Conservation (phyloP, 768 basidiomycete genomes). For the Trametes cingulata region DNA sequence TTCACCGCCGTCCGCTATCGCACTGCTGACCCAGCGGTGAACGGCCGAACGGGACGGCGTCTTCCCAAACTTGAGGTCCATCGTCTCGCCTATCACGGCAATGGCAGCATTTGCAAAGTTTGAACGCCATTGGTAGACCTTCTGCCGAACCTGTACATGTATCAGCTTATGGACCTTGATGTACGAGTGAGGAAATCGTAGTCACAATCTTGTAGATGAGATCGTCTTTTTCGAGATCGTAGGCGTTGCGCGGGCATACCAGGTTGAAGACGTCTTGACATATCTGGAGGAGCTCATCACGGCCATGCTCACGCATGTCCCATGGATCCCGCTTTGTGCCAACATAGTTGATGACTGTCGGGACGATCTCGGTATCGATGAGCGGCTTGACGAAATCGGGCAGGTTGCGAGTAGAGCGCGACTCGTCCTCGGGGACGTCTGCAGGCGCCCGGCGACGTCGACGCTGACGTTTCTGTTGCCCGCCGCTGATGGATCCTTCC, state of each 20-base stretch:
- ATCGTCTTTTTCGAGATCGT: too few species aligned
- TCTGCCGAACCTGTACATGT: not conserved
- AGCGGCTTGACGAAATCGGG: not conserved
- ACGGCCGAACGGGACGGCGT: not conserved
- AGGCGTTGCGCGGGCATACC: not conserved
- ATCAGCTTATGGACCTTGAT: too few species aligned
- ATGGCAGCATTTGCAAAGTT: not conserved
- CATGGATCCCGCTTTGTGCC: not conserved
- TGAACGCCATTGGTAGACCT: not conserved
- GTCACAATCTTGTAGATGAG: too few species aligned
- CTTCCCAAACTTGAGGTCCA: not conserved
- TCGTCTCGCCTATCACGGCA: not conserved
- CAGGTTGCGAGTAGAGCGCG: not conserved
- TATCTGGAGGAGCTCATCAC: not conserved
- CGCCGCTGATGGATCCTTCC: not conserved
- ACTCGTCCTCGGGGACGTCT: not conserved
- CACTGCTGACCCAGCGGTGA: not conserved
- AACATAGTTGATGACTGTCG: not conserved
- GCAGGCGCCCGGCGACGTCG: not conserved
- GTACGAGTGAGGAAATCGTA: too few species aligned
- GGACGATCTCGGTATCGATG: not conserved
- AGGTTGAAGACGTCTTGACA: not conserved
- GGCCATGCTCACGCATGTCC: not conserved
- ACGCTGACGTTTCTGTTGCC: not conserved
- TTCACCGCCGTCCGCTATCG: not conserved